These are phyloP conservation scores for Debaryomyces subglobosus DNA, from an alignment of 1,139 yeast species.

Conservation along the genomic window DNA sequence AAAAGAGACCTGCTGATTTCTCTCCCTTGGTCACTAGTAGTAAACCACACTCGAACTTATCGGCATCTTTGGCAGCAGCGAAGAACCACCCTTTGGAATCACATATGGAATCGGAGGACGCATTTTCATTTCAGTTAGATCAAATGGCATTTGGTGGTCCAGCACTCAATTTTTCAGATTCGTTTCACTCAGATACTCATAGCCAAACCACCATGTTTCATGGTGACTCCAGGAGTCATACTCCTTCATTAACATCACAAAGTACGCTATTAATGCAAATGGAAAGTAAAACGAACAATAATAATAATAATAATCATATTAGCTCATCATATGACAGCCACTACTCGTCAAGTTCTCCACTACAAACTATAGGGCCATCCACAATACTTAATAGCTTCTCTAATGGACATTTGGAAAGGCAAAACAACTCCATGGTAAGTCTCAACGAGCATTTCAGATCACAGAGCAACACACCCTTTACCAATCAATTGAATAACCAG, in stretches of 20 bases:
- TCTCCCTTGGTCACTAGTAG: constrained; percentile 29
- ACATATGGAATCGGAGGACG: constrained; percentile 3
- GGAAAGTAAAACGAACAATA: neutral
- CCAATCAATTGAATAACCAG: constrained; percentile 1
- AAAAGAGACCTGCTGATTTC: constrained; percentile 39
- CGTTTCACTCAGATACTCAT: constrained; percentile 6
- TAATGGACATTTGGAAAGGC: constrained; percentile 18
- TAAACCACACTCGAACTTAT: constrained; percentile 20
- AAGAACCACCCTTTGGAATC: constrained; percentile 6
- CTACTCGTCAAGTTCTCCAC: neutral
- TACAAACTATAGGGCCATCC: constrained; percentile 15
- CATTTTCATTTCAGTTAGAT: constrained; percentile 34
- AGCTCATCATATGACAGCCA: constrained; percentile 14
- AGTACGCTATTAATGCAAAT: constrained; percentile 4
- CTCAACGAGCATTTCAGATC: constrained; percentile 27
- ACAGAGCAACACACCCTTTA: constrained; percentile 19
- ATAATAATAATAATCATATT: neutral
- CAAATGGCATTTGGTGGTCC: constrained; percentile 42
- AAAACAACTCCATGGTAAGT: constrained; percentile 28
- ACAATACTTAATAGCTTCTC: constrained; percentile 11
- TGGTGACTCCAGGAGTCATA: neutral
- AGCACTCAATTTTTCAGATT: constrained; percentile 20
- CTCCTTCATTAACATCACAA: constrained; percentile 1
- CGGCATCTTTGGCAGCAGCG: constrained; percentile 18
- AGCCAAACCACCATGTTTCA: neutral